Evolutionary conservation across 768 basidiomycete genomes (phyloP), one percentile per base, ranked within the genome.

Genomic region (Saitozyma sp.): DNA sequence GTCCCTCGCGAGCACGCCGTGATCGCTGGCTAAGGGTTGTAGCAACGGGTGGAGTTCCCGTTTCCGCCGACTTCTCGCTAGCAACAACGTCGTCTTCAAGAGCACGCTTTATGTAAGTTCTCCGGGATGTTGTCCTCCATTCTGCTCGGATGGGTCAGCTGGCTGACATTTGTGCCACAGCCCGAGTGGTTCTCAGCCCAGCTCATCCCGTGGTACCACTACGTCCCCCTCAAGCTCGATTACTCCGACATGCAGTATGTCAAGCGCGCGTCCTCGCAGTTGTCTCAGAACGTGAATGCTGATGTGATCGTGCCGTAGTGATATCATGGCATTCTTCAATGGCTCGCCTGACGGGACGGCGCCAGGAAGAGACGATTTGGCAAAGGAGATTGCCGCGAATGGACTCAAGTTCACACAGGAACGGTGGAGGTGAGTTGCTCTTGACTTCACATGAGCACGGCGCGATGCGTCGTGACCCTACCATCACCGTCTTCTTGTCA

Each of bases 131-230:
- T 5, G 2, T 29, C 29, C 13, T 38, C 37, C 17, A 5, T 16
- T 45, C 14, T 45, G 7, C 9, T 54, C 45, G 0, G 17, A 41
- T 5, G 19, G 9, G 13, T 40, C 11, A 38, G 45, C 6, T 16
- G 48, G 29, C 61, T 62, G 59, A 61, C 20, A 55, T 29, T 50
- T n/a, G 9, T 40, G 29, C 1, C 57, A 72, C 57, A 72, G 70
- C 75, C 75, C 38, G 75, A 77, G 61, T 77, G 73, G 73, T 68
- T 69, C 53, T 61, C 66, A 66, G 71, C 67, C 19, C 50, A 66
- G n/a, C 61, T 77, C 13, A 69, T 75, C 29, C 75, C 73, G 19
- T 75, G 75, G 75, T 75, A 77, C 56, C 76, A 77, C 54, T 77
- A 77, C 59, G 74, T 77, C 8, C 76, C 76, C 0, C 42, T 74